Conservation (phyloP, 176 grass and related monocot genomes). For the Areca catechu region DNA sequence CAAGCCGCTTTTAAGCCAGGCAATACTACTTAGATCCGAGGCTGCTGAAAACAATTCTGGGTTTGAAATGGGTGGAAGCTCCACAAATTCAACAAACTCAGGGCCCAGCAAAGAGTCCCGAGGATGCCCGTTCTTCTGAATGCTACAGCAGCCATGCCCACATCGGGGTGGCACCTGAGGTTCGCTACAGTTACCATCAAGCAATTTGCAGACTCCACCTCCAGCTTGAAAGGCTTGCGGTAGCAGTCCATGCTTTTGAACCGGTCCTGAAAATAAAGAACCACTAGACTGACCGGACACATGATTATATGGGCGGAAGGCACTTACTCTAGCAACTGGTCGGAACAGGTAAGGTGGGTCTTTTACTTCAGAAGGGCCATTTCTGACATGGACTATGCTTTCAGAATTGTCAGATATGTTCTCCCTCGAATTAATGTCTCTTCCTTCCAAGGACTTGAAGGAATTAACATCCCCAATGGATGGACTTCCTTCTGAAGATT, state of each 20-base stretch:
- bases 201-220: slow-evolving; percentile 38
- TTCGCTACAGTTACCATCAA: slow-evolving; percentile 30
- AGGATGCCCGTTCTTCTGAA: slow-evolving; percentile 12
- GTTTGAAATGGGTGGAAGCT: slow-evolving; percentile 54
- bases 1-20: slow-evolving; percentile 87
- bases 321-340: slow-evolving; percentile 66
- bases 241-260: slow-evolving; percentile 15
- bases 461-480: slow-evolving; percentile 34
- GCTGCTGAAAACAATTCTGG: slow-evolving; percentile 57
- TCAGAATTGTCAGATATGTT: slow-evolving; percentile 24
- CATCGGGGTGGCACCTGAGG: slow-evolving; percentile 65
- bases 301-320: slow-evolving; percentile 62
- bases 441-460: slow-evolving; percentile 25
- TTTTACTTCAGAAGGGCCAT: slow-evolving; percentile 14
- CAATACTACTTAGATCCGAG: slow-evolving; percentile 95
- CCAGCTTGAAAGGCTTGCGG: slow-evolving; percentile 30
- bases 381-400: slow-evolving; percentile 13
- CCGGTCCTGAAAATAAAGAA: slow-evolving; percentile 14
- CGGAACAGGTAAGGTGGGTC: slow-evolving; percentile 60
- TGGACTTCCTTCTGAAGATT: slow-evolving; percentile 35
- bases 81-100: slow-evolving; percentile 88
- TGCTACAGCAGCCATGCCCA: slow-evolving; percentile 59
- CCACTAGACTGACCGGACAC: slow-evolving; percentile 13
- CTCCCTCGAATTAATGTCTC: slow-evolving; percentile 27
- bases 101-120: slow-evolving; percentile 63